Base-by-base conservation (phyloP, 2,329 filamentous ascomycete genomes). In the Coniochaeta sp. region DNA sequence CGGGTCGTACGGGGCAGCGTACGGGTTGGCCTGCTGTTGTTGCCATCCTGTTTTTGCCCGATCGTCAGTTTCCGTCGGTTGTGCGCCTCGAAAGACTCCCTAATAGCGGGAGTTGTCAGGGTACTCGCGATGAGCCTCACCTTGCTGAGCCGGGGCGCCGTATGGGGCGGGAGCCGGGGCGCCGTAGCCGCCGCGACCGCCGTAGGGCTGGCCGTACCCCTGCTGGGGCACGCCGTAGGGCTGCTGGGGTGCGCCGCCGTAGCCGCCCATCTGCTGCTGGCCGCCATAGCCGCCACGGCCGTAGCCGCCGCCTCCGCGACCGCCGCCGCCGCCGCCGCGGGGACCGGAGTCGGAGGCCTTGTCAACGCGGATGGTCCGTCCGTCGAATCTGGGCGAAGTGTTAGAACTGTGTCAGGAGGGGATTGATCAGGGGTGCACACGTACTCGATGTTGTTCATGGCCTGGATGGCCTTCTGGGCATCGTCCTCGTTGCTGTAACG, bases 391-490 rank as follows among this genome's bases (percentile, higher is more conserved):
- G 59, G 64, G 54, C 63, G 61, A 54, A 56, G 30, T 60, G 61
- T 60, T 60, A 61, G 60, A 64, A 52, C 57, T 42, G 54, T 22
- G 10, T 52, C 14, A 19, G 7, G 19, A 12, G 22, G 47, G 34
- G 14, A 32, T 17, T 26, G 14, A 24, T 36, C 24, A 58, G 22
- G 19, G 12, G 34, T 44, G 57, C 36, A 72, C 90, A 76, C n/a
- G n/a, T 83, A 97, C 93, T 97, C 92, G 68, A 90, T 80, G 73
- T 93, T 92, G 81, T 95, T 93, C 90, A 95, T 93, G 65, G 80
- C 79, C 54, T 80, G 75, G 73, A 93, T 93, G 50, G 91, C 91
- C 66, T 82, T 82, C 70, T 92, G 86, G 63, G 91, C 90, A 74
- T 93, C 89, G 54, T 80, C 77, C 65, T 93, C 90, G 65, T 86